Percentiles rank a stretch among this genome's conserved stretches.
phyloP scores from a whole-genome alignment of 306 rosid genomes.

The Ormosia emarginata region DNA sequence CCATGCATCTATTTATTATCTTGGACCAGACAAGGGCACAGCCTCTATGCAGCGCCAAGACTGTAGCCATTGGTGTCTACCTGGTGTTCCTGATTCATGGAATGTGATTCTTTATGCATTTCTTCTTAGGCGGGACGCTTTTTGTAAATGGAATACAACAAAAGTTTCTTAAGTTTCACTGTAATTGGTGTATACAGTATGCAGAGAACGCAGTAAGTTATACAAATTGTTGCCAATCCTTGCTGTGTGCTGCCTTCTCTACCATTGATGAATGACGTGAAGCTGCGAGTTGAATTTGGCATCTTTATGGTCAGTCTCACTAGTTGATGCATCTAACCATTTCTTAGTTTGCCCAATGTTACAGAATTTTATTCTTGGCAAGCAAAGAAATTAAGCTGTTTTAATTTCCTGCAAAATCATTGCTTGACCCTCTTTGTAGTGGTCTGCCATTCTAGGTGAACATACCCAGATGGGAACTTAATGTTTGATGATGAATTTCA shows the following conservation, averaged over 20 bases:
- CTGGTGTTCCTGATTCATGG: constrained; percentile 96
- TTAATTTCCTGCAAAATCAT: constrained; percentile 3
- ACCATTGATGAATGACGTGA: constrained; percentile 5
- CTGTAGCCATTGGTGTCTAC: constrained; percentile 98
- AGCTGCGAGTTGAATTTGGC: constrained; percentile 22
- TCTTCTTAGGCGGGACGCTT: constrained; percentile 51
- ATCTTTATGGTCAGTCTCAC: constrained; percentile 1
- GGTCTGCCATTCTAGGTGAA: constrained; percentile 17
- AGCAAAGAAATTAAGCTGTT: constrained; percentile 10
- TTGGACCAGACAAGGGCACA: constrained; percentile 37
- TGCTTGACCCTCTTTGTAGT: constrained; percentile 19
- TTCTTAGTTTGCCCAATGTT: neutral
- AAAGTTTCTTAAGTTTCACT: constrained; percentile 26
- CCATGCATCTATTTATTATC: constrained; percentile 73
- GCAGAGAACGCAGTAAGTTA: neutral
- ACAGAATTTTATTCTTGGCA: neutral
- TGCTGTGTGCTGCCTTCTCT: neutral
- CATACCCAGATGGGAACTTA: constrained; percentile 1
- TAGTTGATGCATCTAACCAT: constrained; percentile 18
- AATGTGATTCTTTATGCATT: constrained; percentile 75
- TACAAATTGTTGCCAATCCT: neutral
- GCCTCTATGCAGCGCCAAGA: constrained; percentile 69
- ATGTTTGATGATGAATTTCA: constrained; percentile 16
- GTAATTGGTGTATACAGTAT: constrained; percentile 12
- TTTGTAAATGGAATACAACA: constrained; percentile 8